These are phyloP conservation scores for Phialophora chinensis DNA, from an alignment of 2,329 filamentous ascomycete genomes.

Conservation along the genomic window DNA sequence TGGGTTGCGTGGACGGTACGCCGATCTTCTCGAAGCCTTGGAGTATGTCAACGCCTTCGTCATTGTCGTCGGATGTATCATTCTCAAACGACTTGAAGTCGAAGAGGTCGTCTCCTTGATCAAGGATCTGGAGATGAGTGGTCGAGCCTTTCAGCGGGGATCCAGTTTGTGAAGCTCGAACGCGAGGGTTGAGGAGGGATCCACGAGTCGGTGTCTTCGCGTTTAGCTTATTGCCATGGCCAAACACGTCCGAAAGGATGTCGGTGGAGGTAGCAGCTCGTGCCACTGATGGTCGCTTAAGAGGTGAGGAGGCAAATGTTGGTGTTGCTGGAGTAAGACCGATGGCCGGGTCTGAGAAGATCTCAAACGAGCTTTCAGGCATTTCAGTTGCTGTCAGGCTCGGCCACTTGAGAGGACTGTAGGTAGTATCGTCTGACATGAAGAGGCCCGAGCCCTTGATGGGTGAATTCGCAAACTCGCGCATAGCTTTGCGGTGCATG, in stretches of 20 bases:
- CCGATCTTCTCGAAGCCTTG: conserved; percentile 57
- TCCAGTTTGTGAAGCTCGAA: conserved; percentile 28
- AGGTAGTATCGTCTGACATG: conserved; percentile 49
- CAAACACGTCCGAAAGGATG: conserved; percentile 55
- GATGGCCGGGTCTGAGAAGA: conserved; percentile 57
- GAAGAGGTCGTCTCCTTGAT: conserved; percentile 53
- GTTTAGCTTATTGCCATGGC: conserved; percentile 46
- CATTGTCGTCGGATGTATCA: conserved; percentile 49
- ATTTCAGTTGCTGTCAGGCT: conserved; percentile 47
- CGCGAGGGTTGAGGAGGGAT: conserved; percentile 40
- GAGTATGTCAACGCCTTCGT: conserved; percentile 52
- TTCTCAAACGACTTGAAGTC: conserved; percentile 55
- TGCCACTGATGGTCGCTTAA: conserved; percentile 58
- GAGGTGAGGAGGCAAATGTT: conserved; percentile 57
- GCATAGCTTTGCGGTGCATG: conserved; percentile 83
- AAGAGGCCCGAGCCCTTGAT: conserved; percentile 54
- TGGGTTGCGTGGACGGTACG: conserved; percentile 23
- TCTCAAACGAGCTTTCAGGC: conserved; percentile 60
- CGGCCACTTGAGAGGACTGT: conserved; percentile 59
- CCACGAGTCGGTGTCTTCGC: conserved; percentile 47
- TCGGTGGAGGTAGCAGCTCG: conserved; percentile 57
- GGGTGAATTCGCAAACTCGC: conserved; percentile 80
- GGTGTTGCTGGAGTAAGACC: conserved; percentile 45
- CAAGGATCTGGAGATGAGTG: conserved; percentile 44
- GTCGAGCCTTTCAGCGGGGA: conserved; percentile 33